Evolutionary conservation across 805 yeast genomes (phyloP).

Genomic region (Wickerhamiella azymoides): DNA sequence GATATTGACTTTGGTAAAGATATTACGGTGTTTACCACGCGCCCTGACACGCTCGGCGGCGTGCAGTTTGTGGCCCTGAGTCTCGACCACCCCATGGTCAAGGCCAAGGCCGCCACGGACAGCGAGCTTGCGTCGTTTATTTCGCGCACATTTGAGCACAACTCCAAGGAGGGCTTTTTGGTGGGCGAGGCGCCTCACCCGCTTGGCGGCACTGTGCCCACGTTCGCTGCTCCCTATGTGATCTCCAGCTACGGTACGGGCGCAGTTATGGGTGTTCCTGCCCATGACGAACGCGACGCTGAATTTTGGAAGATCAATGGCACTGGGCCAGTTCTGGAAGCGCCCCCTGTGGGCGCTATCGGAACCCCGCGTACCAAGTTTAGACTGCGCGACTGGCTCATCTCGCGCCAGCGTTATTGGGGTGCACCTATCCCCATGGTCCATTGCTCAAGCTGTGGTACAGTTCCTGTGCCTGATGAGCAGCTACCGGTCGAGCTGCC

Average conservation of each 20-base stretch:
- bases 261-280: constrained; percentile 98
- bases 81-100: constrained; percentile 49
- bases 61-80: constrained; percentile 77
- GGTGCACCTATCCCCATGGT: constrained; percentile 96
- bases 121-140: constrained; percentile 31
- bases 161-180: constrained; percentile 47
- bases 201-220: constrained; percentile 43
- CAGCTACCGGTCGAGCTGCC: constrained; percentile 80
- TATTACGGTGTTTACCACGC: constrained; percentile 61
- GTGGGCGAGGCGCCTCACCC: constrained; percentile 40
- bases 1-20: constrained; percentile 39
- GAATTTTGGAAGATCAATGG: constrained; percentile 60
- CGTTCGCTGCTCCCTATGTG: constrained; percentile 86
- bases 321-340: constrained; percentile 2
- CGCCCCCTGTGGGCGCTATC: constrained; percentile 14
- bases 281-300: constrained; percentile 73
- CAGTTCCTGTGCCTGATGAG: constrained; percentile 81
- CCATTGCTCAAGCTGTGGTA: constrained; percentile 75
- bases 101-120: constrained; percentile 28
- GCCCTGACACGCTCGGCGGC: constrained; percentile 77
- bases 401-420: constrained; percentile 93
- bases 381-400: constrained; percentile 82
- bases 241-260: constrained; percentile 74
- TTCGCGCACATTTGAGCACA: constrained; percentile 26
- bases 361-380: constrained; percentile 44